phyloP scores from a whole-genome alignment of 352 stramenopile species.

The Globisporangium apiculatum region DNA sequence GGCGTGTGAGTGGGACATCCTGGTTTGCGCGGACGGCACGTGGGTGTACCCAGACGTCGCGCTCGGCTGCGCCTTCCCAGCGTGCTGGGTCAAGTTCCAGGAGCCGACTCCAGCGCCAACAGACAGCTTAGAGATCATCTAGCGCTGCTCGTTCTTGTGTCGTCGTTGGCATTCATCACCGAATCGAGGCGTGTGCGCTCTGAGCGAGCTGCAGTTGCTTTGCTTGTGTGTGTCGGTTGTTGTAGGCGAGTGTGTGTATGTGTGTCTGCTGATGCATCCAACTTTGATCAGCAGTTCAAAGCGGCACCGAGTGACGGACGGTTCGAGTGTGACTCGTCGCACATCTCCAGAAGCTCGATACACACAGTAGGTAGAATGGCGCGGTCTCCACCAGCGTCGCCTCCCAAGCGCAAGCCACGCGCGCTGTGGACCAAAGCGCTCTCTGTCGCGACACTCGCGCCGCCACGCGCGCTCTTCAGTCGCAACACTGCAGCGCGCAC shows the following conservation, averaged over 20 bases:
- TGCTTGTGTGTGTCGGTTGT: no score
- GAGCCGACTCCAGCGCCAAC: not conserved
- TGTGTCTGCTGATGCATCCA: no score
- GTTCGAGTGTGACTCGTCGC: no score
- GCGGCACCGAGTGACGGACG: no score
- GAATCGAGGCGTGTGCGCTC: no score
- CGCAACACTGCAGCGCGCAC: not conserved
- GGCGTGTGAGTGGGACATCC: slow-evolving; percentile 56
- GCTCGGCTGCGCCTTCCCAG: slow-evolving; percentile 36
- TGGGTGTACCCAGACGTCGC: slow-evolving; percentile 52
- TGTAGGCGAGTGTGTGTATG: no score
- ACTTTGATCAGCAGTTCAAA: no score
- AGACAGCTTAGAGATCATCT: no score
- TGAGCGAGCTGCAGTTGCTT: no score
- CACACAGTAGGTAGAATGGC: not conserved
- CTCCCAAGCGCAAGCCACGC: not conserved
- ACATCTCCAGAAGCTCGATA: no score
- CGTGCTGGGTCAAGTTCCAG: slow-evolving; percentile 28
- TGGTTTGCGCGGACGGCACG: slow-evolving; percentile 53
- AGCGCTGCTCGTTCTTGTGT: not conserved
- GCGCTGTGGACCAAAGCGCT: slow-evolving; percentile 6
- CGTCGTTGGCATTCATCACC: not conserved
- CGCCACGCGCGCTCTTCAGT: slow-evolving; percentile 1
- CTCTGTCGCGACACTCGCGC: slow-evolving; percentile 4
- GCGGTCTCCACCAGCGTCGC: not conserved